Conservation (phyloP, 2,329 filamentous ascomycete species). For the Ophiostoma populinum region DNA sequence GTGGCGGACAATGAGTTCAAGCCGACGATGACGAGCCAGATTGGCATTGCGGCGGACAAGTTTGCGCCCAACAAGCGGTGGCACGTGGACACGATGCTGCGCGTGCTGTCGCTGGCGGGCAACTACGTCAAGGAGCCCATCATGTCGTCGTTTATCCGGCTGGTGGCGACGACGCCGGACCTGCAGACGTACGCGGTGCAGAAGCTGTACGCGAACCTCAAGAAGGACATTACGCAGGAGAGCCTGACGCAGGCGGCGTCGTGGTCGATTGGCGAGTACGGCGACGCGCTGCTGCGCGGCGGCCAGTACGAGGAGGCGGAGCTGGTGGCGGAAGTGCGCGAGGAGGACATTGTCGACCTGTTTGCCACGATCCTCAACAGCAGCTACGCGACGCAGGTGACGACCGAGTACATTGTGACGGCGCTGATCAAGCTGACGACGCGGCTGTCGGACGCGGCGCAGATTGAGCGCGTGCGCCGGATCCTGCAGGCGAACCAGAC, state of each 20-base stretch:
- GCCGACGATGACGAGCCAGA: constrained; percentile 94
- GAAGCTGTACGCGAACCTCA: constrained; percentile 78
- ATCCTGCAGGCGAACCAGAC: constrained; percentile 64
- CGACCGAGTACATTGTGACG: constrained; percentile 91
- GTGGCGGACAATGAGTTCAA: constrained; percentile 98
- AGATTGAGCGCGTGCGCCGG: constrained; percentile 69
- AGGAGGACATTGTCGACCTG: constrained; percentile 83
- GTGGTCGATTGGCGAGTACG: constrained; percentile 97
- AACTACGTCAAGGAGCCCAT: constrained; percentile 98
- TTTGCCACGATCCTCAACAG: constrained; percentile 86
- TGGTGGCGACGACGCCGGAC: constrained; percentile 88
- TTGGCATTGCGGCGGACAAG: constrained; percentile 88
- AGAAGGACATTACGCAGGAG: constrained; percentile 95
- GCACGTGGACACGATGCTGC: constrained; percentile 96
- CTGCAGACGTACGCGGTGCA: constrained; percentile 93
- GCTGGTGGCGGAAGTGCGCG: constrained; percentile 60
- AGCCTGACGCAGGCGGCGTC: constrained; percentile 82
- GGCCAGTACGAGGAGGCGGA: constrained; percentile 93
- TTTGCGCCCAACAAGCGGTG: constrained; percentile 95
- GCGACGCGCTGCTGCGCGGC: constrained; percentile 72
- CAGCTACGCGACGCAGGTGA: constrained; percentile 78
- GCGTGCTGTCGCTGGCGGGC: constrained; percentile 81
- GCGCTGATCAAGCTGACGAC: constrained; percentile 90
- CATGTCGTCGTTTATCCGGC: constrained; percentile 83
- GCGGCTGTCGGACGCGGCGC: constrained; percentile 63